phyloP scores from a whole-genome alignment of 768 basidiomycete species.

The Favolaschia claudopus region DNA sequence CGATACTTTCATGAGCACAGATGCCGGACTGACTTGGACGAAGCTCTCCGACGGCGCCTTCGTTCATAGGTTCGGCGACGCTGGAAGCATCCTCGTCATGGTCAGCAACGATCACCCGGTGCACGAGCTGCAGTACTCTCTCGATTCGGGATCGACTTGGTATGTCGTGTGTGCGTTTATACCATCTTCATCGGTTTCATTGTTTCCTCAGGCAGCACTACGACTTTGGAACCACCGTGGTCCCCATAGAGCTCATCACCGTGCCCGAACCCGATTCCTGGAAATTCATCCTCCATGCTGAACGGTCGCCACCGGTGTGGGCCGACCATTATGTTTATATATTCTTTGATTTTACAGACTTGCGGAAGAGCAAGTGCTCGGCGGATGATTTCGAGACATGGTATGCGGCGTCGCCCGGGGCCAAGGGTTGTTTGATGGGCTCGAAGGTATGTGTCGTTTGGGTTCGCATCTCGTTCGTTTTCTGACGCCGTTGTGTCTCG shows the following conservation, averaged over 20 bases:
- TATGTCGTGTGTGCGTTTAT: slow-evolving; percentile 45
- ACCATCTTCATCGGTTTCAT: background rate
- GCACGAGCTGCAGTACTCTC: slow-evolving; percentile 77
- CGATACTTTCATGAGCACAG: slow-evolving; percentile 91
- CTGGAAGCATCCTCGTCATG: slow-evolving; percentile 78
- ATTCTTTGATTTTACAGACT: slow-evolving; percentile 82
- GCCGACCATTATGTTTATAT: slow-evolving; percentile 73
- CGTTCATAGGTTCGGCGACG: slow-evolving; percentile 96
- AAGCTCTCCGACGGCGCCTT: slow-evolving; percentile 81
- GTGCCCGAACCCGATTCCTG: slow-evolving; percentile 94
- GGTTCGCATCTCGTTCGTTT: background rate
- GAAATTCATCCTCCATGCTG: slow-evolving; percentile 88
- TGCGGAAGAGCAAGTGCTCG: slow-evolving; percentile 71
- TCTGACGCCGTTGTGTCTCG: background rate
- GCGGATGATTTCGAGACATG: slow-evolving; percentile 83
- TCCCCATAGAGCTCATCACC: slow-evolving; percentile 79
- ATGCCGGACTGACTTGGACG: slow-evolving; percentile 87
- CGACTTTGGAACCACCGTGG: slow-evolving; percentile 73
- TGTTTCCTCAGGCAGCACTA: slow-evolving; percentile 71
- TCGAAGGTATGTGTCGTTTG: slow-evolving; percentile 76
- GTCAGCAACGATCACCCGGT: slow-evolving; percentile 85
- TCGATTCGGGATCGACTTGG: slow-evolving; percentile 87
- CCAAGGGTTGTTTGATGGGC: slow-evolving; percentile 95
- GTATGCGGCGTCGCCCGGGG: slow-evolving; percentile 74
- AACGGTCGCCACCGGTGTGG: slow-evolving; percentile 33